Evolutionary conservation across 108 stramenopile species (phyloP), one percentile per base, ranked within the genome.

Genomic region (Aurantiochytrium sp.): DNA sequence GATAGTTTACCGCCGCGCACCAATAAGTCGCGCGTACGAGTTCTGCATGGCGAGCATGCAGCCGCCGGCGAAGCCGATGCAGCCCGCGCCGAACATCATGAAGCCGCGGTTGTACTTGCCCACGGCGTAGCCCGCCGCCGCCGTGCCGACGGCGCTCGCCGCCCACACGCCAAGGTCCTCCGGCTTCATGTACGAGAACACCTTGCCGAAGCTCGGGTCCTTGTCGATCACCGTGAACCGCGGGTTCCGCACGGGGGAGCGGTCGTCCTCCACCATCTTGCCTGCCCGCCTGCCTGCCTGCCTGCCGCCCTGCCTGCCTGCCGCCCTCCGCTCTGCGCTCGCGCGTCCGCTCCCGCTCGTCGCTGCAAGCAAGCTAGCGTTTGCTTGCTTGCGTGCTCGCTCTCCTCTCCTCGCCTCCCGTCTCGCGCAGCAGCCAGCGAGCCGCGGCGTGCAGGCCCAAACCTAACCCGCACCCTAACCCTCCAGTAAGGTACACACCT

Each of bases 11-110:
- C 51, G 12, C 73, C 73, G 73, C 73, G 19, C 73, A 44, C 73
- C 73, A 44, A 83, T 83, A 44, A 83, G 73, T 2, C 73, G 44
- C 21, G 23, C 73, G 73, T 83, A 83, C 73, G 73, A 83, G 73
- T 83, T 83, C 28, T 83, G 73, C 73, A 83, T 51, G 73, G 73
- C 73, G 49, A 83, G 73, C 49, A 83, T 47, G 73, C 19, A 47
- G 73, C 73, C 73, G 73, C 73, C 73, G 21, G 51, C 5, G 44
- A 83, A 47, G 73, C 73, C 73, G 23, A 83, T 53, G 73, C 12
- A n/a, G 73, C 49, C 51, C 49, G 51, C 28, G 12, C 10, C 51
- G 10, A 83, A 51, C 18, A 23, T 53, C 49, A 51, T 47, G 12
- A 25, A 1, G 49, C 73, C 51, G 73, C 73, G 73, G 16, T 51